Conservation (phyloP, 192 early-diverging fungal genomes). For the Entomortierella chlamydospora region DNA sequence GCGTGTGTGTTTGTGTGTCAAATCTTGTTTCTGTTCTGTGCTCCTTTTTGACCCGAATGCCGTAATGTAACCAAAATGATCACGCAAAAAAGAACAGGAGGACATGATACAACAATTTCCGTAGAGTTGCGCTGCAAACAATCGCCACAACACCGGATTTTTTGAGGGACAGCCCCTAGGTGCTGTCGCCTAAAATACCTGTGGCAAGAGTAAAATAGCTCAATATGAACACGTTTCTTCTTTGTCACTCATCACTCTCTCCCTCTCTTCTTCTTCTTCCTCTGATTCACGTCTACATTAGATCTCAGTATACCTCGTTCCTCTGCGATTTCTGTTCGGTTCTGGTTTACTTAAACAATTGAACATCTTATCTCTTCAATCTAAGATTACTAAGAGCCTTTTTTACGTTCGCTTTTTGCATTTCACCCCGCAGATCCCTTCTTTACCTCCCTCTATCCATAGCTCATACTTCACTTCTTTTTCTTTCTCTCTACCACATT, state of each 20-base stretch:
- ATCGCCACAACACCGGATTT: constrained; percentile 32
- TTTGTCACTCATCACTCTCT: background rate
- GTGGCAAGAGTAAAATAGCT: background rate
- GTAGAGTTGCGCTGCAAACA: background rate
- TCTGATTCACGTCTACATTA: background rate
- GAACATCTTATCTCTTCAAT: background rate
- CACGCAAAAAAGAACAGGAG: background rate
- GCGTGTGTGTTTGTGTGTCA: too few species aligned
- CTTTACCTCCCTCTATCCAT: background rate
- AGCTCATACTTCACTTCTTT: background rate
- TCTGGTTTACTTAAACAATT: background rate
- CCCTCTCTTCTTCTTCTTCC: background rate
- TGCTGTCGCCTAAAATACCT: too few species aligned
- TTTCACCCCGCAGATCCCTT: constrained; percentile 5
- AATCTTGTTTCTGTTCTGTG: background rate
- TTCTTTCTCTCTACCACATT: background rate
- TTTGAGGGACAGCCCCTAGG: constrained; percentile 6
- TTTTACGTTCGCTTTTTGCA: constrained; percentile 14
- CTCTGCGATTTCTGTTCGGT: background rate
- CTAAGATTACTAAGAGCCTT: constrained; percentile 12
- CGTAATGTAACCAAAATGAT: background rate
- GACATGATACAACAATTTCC: background rate
- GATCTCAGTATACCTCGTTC: background rate
- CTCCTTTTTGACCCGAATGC: background rate
- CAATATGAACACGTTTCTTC: background rate